A percentile compares a stretch with the other conserved stretches of the same genome.
phyloP scores from a whole-genome alignment of 805 yeast species.

The Wickerhamomyces ciferrii region DNA sequence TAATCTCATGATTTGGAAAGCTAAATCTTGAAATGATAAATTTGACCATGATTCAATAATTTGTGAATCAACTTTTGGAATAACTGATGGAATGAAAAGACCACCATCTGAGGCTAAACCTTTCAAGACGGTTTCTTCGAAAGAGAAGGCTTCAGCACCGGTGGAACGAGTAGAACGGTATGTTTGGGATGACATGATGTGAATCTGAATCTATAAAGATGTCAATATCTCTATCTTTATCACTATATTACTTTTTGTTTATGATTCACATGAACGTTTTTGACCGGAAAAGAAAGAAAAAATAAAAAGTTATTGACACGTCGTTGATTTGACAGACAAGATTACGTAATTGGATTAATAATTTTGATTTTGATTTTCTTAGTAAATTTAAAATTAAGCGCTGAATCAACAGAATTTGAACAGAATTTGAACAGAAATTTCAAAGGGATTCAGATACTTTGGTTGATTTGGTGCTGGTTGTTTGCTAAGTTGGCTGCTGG shows the following conservation, averaged over 20 bases:
- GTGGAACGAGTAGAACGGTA: conserved; percentile 81
- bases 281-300: conserved; percentile 1
- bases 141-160: conserved; percentile 44
- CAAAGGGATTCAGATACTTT: too few species aligned
- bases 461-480: too few species aligned
- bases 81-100: conserved; percentile 77
- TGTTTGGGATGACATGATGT: conserved; percentile 38
- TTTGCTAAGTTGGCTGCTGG: too few species aligned
- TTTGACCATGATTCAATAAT: conserved; percentile 66
- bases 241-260: too few species aligned
- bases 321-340: too few species aligned
- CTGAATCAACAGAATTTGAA: background rate
- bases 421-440: too few species aligned
- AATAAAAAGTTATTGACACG: background rate
- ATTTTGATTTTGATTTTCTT: too few species aligned
- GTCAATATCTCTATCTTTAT: background rate
- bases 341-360: too few species aligned
- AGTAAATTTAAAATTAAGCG: too few species aligned
- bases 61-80: conserved; percentile 58
- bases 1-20: conserved; percentile 77
- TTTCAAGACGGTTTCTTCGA: conserved; percentile 78
- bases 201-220: background rate
- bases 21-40: conserved; percentile 78
- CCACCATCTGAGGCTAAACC: conserved; percentile 99
- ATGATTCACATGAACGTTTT: too few species aligned